phyloP scores from a whole-genome alignment of 306 rosid species.

The Erythrophleum fordii region DNA sequence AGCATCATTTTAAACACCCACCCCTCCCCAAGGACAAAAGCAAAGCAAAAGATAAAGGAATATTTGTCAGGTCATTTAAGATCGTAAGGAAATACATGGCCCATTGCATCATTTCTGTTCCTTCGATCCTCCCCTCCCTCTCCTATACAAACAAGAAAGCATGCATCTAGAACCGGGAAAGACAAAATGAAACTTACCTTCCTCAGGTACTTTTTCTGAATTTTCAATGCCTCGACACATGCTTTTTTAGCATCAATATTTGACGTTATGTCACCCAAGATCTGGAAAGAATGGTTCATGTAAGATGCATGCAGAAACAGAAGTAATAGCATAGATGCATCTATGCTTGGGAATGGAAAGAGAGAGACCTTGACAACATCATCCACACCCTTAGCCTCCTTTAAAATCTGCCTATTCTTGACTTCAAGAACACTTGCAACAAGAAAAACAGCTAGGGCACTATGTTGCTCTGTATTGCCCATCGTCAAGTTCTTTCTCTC shows the following conservation, averaged over 20 bases:
- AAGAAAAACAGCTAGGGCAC: constrained; percentile 77
- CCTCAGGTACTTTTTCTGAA: constrained; percentile 86
- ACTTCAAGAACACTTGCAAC: constrained; percentile 92
- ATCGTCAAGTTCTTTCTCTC: constrained; percentile 73
- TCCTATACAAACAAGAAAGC: not conserved
- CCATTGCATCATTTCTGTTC: not conserved
- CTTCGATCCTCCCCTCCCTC: not conserved
- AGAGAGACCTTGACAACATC: constrained; percentile 79
- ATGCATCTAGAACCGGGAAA: not conserved
- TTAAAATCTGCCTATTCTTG: constrained; percentile 74
- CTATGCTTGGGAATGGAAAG: constrained; percentile 8
- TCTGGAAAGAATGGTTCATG: constrained; percentile 56
- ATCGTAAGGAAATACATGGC: not conserved
- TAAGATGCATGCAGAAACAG: constrained; percentile 36
- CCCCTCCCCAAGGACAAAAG: constrained; percentile 14
- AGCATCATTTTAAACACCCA: not conserved
- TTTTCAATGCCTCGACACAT: constrained; percentile 77
- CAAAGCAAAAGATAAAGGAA: not conserved
- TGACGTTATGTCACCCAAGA: constrained; percentile 76
- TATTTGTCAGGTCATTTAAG: not conserved
- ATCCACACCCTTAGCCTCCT: constrained; percentile 91
- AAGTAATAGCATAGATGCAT: constrained; percentile 18
- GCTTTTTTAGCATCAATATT: constrained; percentile 89
- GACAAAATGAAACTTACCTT: constrained; percentile 59
- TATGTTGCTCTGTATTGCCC: constrained; percentile 56